Conservation (phyloP, 345 rosid species). For the Gossypium arboreum region DNA sequence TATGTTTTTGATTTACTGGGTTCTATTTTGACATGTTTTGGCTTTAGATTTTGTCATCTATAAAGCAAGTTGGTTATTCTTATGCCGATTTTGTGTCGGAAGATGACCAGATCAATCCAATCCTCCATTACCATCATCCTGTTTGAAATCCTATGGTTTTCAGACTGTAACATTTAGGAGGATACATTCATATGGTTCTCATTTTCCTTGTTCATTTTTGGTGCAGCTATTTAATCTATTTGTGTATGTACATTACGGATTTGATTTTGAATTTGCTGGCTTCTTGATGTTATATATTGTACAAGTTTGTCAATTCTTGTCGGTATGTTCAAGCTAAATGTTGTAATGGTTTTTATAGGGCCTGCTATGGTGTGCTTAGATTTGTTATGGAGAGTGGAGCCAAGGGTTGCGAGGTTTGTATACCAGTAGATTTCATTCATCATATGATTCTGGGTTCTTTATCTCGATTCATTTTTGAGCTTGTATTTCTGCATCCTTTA, state of each 20-base stretch:
- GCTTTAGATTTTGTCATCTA: slow-evolving; percentile 26
- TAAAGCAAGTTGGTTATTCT: slow-evolving; percentile 24
- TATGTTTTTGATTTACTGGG: not conserved
- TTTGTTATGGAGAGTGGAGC: slow-evolving; percentile 92
- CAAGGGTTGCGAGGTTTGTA: slow-evolving; percentile 77
- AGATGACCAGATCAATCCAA: slow-evolving; percentile 30
- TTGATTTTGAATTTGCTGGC: not conserved
- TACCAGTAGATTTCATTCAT: not conserved
- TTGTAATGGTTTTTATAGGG: slow-evolving; percentile 33
- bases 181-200: not conserved
- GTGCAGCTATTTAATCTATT: not conserved
- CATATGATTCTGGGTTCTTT: not conserved
- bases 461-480: not conserved
- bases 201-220: not conserved
- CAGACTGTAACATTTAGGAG: not conserved
- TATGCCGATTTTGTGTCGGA: slow-evolving; percentile 31
- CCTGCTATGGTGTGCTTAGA: slow-evolving; percentile 84
- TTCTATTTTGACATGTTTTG: not conserved
- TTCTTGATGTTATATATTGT: not conserved
- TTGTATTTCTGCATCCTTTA: too few relatives aligned
- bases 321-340: not conserved
- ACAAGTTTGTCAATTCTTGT: not conserved
- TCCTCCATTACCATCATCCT: not conserved
- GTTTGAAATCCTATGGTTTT: not conserved
- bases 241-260: too few relatives aligned